These are phyloP conservation scores for Arctium minus DNA, from an alignment of 129 eudicot species.

Conservation along the genomic window DNA sequence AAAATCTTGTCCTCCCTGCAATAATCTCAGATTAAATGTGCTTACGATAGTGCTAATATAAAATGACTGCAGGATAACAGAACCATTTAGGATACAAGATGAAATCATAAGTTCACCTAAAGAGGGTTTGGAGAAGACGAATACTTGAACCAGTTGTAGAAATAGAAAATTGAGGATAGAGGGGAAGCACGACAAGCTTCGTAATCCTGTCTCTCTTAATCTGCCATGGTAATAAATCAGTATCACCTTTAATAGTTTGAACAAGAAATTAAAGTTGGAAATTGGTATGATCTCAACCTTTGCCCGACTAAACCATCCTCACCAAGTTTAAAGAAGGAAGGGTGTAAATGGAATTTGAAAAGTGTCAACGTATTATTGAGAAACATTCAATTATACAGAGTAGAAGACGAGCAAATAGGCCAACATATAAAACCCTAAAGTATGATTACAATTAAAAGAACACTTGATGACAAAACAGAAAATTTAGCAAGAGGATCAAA, in stretches of 20 bases:
- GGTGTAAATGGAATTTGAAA: not conserved
- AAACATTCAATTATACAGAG: not conserved
- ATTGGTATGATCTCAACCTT: not conserved
- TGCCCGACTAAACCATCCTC: not conserved
- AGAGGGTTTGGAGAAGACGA: slow-evolving; percentile 66
- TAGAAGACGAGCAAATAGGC: not conserved
- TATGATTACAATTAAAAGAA: not conserved
- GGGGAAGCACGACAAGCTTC: slow-evolving; percentile 87
- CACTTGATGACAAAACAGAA: not conserved
- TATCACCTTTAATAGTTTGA: not conserved
- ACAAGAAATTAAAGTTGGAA: not conserved
- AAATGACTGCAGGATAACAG: not conserved
- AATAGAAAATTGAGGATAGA: slow-evolving; percentile 93
- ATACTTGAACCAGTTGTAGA: slow-evolving; percentile 96
- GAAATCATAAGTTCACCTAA: slow-evolving; percentile 41
- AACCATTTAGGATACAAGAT: not conserved
- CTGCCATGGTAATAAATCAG: slow-evolving; percentile 22
- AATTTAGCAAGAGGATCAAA: not conserved
- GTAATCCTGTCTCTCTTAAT: slow-evolving; percentile 76
- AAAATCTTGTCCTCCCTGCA: slow-evolving; percentile 52
- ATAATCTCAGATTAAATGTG: not conserved
- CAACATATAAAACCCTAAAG: not conserved
- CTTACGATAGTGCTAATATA: not conserved
- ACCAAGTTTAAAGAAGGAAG: not conserved
- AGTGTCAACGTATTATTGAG: not conserved